Conservation (phyloP, 176 grass and related monocot species). For the Puya raimondii region DNA sequence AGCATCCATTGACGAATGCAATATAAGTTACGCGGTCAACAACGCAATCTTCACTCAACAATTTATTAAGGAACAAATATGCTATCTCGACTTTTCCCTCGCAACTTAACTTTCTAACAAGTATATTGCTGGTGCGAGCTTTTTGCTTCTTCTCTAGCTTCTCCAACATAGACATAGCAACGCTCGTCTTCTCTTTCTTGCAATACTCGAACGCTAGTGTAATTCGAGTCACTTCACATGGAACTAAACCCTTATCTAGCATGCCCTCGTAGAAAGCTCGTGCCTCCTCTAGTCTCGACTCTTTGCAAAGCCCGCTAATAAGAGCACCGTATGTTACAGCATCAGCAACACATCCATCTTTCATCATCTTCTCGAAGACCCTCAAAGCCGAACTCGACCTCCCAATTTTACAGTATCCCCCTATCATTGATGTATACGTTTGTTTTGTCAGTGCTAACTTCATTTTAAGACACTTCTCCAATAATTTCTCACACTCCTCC, state of each 20-base stretch:
- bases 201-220: slow-evolving; percentile 78
- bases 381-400: slow-evolving; percentile 62
- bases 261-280: slow-evolving; percentile 69
- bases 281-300: slow-evolving; percentile 79
- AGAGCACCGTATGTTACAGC: slow-evolving; percentile 73
- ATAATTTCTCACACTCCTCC: slow-evolving; percentile 59
- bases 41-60: slow-evolving; percentile 44
- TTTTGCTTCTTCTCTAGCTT: slow-evolving; percentile 54
- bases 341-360: slow-evolving; percentile 58
- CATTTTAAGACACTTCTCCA: slow-evolving; percentile 56
- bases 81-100: slow-evolving; percentile 52
- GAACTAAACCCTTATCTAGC: slow-evolving; percentile 78
- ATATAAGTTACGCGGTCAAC: slow-evolving; percentile 51
- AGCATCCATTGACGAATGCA: slow-evolving; percentile 62
- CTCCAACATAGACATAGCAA: slow-evolving; percentile 55
- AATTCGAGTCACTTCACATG: slow-evolving; percentile 68
- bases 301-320: slow-evolving; percentile 83
- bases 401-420: slow-evolving; percentile 72
- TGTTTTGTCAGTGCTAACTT: slow-evolving; percentile 60
- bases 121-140: slow-evolving; percentile 36
- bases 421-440: slow-evolving; percentile 87
- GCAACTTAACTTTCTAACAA: slow-evolving; percentile 65
- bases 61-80: slow-evolving; percentile 53
- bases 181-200: slow-evolving; percentile 31
- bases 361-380: slow-evolving; percentile 66